Conservation (phyloP, 495 filamentous ascomycete genomes). For the Elasticomyces elasticus region DNA sequence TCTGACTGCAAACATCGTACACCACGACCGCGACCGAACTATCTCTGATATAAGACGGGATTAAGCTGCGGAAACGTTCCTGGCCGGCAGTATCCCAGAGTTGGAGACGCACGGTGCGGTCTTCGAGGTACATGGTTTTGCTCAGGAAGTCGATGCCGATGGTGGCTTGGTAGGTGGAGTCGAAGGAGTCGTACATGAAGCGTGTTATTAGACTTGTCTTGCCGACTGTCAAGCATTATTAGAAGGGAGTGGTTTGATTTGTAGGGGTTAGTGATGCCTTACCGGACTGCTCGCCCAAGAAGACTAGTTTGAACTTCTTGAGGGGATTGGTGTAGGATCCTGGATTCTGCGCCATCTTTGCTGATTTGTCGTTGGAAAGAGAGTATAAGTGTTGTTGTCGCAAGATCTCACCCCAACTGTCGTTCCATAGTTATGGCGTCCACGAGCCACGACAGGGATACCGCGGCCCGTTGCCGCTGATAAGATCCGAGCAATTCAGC, state of each 20-base stretch:
- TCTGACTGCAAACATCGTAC: slow-evolving; percentile 94
- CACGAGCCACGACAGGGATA: neutral
- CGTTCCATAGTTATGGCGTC: too few relatives aligned
- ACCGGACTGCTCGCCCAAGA: slow-evolving; percentile 97
- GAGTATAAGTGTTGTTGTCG: neutral
- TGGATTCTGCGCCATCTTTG: slow-evolving; percentile 42
- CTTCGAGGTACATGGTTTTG: slow-evolving; percentile 99
- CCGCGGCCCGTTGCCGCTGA: too few relatives aligned
- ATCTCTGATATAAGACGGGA: slow-evolving; percentile 96
- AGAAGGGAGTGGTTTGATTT: neutral
- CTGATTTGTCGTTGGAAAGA: too few relatives aligned
- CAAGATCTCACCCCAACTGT: neutral
- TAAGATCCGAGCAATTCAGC: neutral
- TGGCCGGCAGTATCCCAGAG: slow-evolving; percentile 98
- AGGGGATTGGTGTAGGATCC: slow-evolving; percentile 96
- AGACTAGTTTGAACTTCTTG: slow-evolving; percentile 99
- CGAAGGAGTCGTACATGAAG: slow-evolving; percentile 99
- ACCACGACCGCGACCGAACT: slow-evolving; percentile 94
- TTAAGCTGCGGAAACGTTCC: slow-evolving; percentile 90
- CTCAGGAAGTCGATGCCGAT: slow-evolving; percentile 99
- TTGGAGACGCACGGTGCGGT: slow-evolving; percentile 91
- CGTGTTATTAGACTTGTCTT: slow-evolving; percentile 98
- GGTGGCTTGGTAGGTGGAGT: slow-evolving; percentile 99
- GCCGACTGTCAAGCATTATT: slow-evolving; percentile 53
- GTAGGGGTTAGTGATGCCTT: slow-evolving; percentile 31